Percentiles rank a stretch among this genome's conserved stretches.
These are phyloP conservation scores for Carnegiea gigantea DNA, from an alignment of 179 eudicot species.

Conservation along the genomic window DNA sequence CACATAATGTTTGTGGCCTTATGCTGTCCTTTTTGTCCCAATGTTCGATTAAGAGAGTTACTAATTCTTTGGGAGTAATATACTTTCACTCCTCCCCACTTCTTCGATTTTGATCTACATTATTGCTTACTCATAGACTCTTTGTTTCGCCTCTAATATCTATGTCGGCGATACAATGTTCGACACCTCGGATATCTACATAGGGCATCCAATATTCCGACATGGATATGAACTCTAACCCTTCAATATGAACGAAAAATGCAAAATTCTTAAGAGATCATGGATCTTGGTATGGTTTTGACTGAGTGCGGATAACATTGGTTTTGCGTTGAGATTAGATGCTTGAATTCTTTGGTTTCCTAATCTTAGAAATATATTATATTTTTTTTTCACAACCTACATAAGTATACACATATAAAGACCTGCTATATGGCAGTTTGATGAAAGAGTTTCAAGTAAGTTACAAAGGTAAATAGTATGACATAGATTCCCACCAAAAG, in stretches of 20 bases:
- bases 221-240: not conserved
- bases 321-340: not conserved
- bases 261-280: too few species aligned
- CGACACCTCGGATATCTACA: too few species aligned
- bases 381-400: too few species aligned
- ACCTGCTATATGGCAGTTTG: too few species aligned
- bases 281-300: not conserved
- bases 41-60: not conserved
- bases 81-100: not conserved
- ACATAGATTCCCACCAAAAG: too few species aligned
- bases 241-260: not conserved
- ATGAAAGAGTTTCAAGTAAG: too few species aligned
- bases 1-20: slow-evolving; percentile 14
- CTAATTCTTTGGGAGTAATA: slow-evolving; percentile 6
- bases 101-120: not conserved
- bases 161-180: too few species aligned
- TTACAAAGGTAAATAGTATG: too few species aligned
- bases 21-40: slow-evolving; percentile 2
- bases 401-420: too few species aligned
- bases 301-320: not conserved
- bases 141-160: not conserved
- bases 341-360: too few species aligned
- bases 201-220: too few species aligned
- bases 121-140: not conserved
- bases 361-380: too few species aligned